Evolutionary conservation across 495 filamentous ascomycete species (phyloP), one percentile per base, ranked within the genome.

Genomic region (Aspergillus diversus): DNA sequence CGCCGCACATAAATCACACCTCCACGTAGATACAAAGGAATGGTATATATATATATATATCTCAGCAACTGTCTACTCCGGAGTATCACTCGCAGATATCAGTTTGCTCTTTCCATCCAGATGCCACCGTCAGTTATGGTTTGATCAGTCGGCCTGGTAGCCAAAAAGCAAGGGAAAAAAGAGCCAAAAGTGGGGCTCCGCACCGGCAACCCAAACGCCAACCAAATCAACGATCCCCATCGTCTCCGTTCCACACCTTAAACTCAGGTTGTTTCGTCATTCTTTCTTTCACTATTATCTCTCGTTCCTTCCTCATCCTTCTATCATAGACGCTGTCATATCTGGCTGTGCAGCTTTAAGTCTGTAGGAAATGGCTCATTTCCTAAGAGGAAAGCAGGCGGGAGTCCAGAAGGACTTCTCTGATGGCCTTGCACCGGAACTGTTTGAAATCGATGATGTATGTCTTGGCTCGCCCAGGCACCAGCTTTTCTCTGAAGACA

Each of bases 341-440:
- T 46, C 39, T 34, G 33, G 27, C 27, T 52, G 59, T 46, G 13
- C 55, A 32, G 27, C 51, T 50, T 50, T 50, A 11, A 27, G n/a
- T 32, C 34, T 34, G 13, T 51, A 43, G 60, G 62, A 66, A 43
- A 96, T 95, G 92, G 87, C 92, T 46, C 86, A 90, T 66, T 94
- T 97, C 73, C 76, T 99, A 65, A 84, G 95, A 64, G 89, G 91
- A 42, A 97, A 95, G 82, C 95, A 99, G 81, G 86, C 92, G 57
- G 95, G 95, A 59, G 88, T 99, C 57, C 89, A 92, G 71, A 90
- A 86, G 73, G 95, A 98, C 77, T 83, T 99, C 39, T 97, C 94
- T 32, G 86, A 90, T 12, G 88, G 88, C 54, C 83, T 97, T 57
- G 78, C 83, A 42, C 84, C 91, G 32, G 89, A 89, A 49, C 71